Evolutionary conservation across 2,329 filamentous ascomycete species (phyloP).

Genomic region (Sphaerulina musiva): DNA sequence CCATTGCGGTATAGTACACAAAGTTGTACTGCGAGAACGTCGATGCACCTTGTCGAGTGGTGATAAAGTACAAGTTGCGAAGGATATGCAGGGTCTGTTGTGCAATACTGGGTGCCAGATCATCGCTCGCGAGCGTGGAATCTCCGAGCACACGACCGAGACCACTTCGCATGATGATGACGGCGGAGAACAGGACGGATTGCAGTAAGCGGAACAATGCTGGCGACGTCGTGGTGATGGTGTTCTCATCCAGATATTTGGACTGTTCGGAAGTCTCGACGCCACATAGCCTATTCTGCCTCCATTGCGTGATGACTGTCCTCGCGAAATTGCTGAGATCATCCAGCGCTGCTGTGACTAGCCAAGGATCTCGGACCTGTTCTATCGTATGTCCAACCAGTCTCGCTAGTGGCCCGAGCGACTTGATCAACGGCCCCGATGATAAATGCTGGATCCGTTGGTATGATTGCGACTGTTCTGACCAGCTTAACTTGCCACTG

Average conservation of each 20-base stretch:
- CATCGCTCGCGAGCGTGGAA: conserved; percentile 47
- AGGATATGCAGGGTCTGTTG: conserved; percentile 66
- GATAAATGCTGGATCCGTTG: conserved; percentile 53
- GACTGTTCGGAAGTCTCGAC: conserved; percentile 63
- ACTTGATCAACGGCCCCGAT: conserved; percentile 55
- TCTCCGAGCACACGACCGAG: conserved; percentile 60
- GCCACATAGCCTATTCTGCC: conserved; percentile 63
- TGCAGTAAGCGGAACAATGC: conserved; percentile 68
- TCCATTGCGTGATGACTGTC: conserved; percentile 65
- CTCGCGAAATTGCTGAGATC: conserved; percentile 61
- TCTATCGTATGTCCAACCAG: conserved; percentile 60
- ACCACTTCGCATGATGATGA: conserved; percentile 68
- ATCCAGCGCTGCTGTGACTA: conserved; percentile 52
- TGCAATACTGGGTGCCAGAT: conserved; percentile 59
- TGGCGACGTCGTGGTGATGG: conserved; percentile 58
- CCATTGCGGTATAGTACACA: conserved; percentile 73
- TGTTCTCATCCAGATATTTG: conserved; percentile 57
- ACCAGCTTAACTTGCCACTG: conserved; percentile 57
- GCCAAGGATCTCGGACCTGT: conserved; percentile 47
- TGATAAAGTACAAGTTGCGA: conserved; percentile 75
- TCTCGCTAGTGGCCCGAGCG: conserved; percentile 61
- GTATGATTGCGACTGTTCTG: conserved; percentile 52
- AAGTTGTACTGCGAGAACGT: conserved; percentile 81
- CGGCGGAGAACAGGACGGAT: conserved; percentile 66
- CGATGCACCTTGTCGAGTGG: conserved; percentile 63